These are phyloP conservation scores for Diaporthe vaccinii DNA, from an alignment of 2,329 filamentous ascomycete genomes.

Conservation along the genomic window DNA sequence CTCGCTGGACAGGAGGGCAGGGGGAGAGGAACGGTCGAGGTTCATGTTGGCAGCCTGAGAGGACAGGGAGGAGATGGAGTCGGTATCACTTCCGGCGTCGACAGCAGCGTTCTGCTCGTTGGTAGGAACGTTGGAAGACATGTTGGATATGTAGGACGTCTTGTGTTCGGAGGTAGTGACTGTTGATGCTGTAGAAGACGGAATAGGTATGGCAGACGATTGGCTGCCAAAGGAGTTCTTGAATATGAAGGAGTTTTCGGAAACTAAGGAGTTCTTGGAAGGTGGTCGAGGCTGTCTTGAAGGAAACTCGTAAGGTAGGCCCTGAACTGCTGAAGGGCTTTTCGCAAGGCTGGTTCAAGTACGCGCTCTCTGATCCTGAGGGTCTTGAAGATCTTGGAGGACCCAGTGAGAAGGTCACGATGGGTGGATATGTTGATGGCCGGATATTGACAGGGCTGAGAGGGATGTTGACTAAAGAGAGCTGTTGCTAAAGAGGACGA, in stretches of 20 bases:
- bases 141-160: background rate
- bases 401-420: background rate
- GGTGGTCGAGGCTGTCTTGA: background rate
- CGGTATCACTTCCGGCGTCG: background rate
- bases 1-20: background rate
- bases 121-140: constrained; percentile 3
- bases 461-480: background rate
- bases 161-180: background rate
- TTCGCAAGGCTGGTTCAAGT: background rate
- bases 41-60: background rate
- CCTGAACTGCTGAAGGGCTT: background rate
- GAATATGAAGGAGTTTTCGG: background rate
- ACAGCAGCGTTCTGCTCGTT: constrained; percentile 4
- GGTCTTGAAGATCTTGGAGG: background rate
- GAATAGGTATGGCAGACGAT: background rate
- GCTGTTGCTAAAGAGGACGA: no score
- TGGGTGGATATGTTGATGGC: no score
- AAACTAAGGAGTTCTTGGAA: background rate
- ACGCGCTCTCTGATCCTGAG: background rate
- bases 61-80: constrained; percentile 1
- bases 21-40: background rate
- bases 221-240: background rate
- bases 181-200: background rate
- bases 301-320: background rate
- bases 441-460: background rate